phyloP scores from a whole-genome alignment of 2,329 filamentous ascomycete species.

The Neospermospora avenae region DNA sequence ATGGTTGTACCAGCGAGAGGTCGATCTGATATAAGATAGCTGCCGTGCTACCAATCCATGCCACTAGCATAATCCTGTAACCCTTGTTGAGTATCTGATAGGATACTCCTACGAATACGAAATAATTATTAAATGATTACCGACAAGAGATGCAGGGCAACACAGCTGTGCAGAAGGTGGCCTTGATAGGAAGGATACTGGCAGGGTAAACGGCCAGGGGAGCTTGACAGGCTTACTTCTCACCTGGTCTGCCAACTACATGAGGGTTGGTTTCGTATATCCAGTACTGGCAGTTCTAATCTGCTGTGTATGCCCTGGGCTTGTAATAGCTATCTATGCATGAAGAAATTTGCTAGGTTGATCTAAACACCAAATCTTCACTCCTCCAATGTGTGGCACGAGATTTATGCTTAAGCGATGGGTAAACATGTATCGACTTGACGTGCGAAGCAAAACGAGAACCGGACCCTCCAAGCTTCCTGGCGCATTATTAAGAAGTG shows the following conservation, averaged over 20 bases:
- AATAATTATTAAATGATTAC: slow-evolving; percentile 8
- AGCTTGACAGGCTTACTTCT: slow-evolving; percentile 6
- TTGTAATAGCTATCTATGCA: too few relatives aligned
- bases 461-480: too few relatives aligned
- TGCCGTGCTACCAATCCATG: background rate
- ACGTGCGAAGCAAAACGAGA: too few relatives aligned
- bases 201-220: slow-evolving; percentile 6
- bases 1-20: background rate
- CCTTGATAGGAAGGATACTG: slow-evolving; percentile 7
- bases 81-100: slow-evolving; percentile 13
- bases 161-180: slow-evolving; percentile 7
- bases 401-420: too few relatives aligned
- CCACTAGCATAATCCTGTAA: slow-evolving; percentile 9
- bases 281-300: too few relatives aligned
- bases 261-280: too few relatives aligned
- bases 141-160: slow-evolving; percentile 24
- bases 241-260: background rate
- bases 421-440: too few relatives aligned
- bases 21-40: background rate
- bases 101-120: background rate
- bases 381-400: too few relatives aligned
- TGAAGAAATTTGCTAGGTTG: too few relatives aligned
- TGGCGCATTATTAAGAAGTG: too few relatives aligned
- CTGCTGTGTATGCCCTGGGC: too few relatives aligned
- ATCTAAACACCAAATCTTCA: too few relatives aligned